Base-by-base conservation (phyloP, 805 yeast genomes). In the Zygotorulaspora danielsina region DNA sequence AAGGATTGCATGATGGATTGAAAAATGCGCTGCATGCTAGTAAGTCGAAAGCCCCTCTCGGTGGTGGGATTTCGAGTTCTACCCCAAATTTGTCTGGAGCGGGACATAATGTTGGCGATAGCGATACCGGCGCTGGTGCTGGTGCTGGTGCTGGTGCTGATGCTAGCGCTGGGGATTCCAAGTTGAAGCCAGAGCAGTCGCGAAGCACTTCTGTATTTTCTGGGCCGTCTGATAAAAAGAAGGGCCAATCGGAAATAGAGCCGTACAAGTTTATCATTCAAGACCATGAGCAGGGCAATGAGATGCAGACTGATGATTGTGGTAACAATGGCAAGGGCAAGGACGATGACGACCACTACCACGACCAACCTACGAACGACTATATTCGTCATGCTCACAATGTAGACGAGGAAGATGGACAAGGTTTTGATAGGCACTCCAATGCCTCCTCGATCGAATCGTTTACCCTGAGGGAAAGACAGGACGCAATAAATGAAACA, bases 401-500 rank as follows among this genome's bases (percentile, higher is more conserved):
- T 5, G 50, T 45, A 20, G 59, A 54, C 13, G 70, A 59, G 16
- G 65, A 51, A 25, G 61, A 57, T 7, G 74, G 41, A 4, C 19
- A 22, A 8, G 15, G 19, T 17, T 18, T 71, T 18, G 65, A 75
- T 5, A 38, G 36, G 20, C 34, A 34, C 2, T 57, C 60, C 1
- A 38, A 39, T 1, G 45, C 58, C 1, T 59, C 73, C 1, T 78
- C 95, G 0, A 58, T 76, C 19, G 97, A 90, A 61, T 83, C 95
- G 4, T 81, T 84, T 58, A 93, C 96, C 4, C 71, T 90, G 39
- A 72, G 93, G 44, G 96, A 89, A 51, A 79, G 97, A 49, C 98
- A 93, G 63, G 89, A 85, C 51, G 98, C 98, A 11, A 93, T 93
- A 58, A 93, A 93, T 58, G 80, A 84, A 37, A 88, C 97, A 4